These are phyloP conservation scores for Metschnikowia baotianmanensis DNA, from an alignment of 805 yeast species.

Conservation along the genomic window DNA sequence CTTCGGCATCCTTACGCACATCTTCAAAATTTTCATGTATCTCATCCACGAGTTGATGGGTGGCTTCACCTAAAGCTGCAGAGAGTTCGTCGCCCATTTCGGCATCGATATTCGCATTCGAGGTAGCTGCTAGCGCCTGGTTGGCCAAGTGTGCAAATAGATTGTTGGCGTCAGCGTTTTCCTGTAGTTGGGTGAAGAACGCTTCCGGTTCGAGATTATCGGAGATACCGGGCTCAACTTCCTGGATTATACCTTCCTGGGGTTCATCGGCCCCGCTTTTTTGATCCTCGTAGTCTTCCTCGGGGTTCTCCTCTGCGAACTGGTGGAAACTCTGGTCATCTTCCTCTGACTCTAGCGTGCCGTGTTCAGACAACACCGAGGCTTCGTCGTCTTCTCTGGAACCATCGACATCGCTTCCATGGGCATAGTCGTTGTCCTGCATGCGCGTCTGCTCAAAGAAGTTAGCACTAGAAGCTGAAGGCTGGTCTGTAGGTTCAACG, in stretches of 20 bases:
- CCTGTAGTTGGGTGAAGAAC: background rate
- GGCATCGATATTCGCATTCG: background rate
- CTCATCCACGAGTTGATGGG: background rate
- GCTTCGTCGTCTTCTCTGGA: no score
- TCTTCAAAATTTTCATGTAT: background rate
- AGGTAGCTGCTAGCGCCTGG: conserved; percentile 1
- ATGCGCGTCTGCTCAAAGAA: background rate
- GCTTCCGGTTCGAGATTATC: conserved; percentile 1
- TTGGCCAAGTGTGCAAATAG: conserved; percentile 4
- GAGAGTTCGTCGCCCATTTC: background rate
- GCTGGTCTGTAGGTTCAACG: background rate
- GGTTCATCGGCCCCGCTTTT: background rate
- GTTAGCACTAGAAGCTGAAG: conserved; percentile 1
- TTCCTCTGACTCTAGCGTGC: background rate
- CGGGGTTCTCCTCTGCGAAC: conserved; percentile 1
- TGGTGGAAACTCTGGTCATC: background rate
- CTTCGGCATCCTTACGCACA: background rate
- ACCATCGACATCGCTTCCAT: no score
- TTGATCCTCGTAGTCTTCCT: background rate
- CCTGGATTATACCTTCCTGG: background rate
- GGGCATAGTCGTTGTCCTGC: no score
- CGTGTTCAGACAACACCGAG: no score
- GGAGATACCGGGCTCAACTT: background rate
- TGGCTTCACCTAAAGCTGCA: background rate
- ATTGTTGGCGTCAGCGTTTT: background rate